phyloP scores from a whole-genome alignment of 164 flowering plant species.

The Kalanchoe fedtschenkoi region DNA sequence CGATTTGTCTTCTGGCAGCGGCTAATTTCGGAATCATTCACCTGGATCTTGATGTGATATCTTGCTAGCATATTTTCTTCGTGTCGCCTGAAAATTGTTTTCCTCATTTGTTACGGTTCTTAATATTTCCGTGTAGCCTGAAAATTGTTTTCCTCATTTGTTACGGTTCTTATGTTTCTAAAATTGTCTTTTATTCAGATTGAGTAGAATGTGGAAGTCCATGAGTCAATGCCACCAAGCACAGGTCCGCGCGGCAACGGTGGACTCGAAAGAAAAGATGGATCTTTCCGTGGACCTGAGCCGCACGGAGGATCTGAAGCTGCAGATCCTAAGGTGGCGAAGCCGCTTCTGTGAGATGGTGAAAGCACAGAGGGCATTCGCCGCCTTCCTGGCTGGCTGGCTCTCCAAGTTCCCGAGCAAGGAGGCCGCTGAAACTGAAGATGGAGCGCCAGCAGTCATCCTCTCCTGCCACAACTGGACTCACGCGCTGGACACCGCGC shows the following conservation, averaged over 20 bases:
- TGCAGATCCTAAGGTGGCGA: slow-evolving; percentile 5
- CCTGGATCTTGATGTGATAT: no score
- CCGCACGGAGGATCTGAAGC: neutral
- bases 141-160: neutral
- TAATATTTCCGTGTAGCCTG: neutral
- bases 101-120: neutral
- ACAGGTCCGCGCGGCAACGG: neutral
- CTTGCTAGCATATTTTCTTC: no score
- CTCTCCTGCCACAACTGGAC: slow-evolving; percentile 1
- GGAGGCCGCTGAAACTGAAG: neutral
- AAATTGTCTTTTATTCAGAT: no score
- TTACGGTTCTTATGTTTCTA: neutral
- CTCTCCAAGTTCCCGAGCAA: neutral
- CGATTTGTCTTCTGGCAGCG: no score
- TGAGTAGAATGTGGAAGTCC: slow-evolving; percentile 7
- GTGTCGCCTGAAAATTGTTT: neutral
- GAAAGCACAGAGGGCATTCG: neutral
- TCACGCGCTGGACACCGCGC: neutral
- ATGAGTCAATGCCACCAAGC: slow-evolving; percentile 3
- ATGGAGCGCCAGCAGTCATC: slow-evolving; percentile 1
- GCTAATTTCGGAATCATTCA: no score
- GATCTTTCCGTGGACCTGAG: neutral
- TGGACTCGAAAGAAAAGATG: neutral
- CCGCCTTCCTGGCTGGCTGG: neutral
- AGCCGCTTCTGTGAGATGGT: neutral